A percentile compares a stretch with the other conserved stretches of the same genome.
Conservation (phyloP, 345 rosid species). For the Sonneratia alba region DNA sequence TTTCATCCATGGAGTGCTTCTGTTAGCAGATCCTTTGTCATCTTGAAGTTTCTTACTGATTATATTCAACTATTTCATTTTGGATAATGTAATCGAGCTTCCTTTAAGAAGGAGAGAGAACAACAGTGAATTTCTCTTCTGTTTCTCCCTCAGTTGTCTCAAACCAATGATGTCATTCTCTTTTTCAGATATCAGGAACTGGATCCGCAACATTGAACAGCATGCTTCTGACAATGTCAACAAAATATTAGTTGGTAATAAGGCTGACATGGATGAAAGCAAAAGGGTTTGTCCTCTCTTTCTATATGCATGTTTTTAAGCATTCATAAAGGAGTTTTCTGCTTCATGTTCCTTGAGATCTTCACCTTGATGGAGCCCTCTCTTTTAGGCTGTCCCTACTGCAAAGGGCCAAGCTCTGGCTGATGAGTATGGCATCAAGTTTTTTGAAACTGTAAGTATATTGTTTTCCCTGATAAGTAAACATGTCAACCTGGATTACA, state of each 20-base stretch:
- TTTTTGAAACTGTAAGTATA: constrained; percentile 61
- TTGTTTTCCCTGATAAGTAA: not conserved
- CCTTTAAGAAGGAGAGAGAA: too few relatives aligned
- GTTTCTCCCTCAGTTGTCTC: too few relatives aligned
- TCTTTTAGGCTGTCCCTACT: constrained; percentile 57
- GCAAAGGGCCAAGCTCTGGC: constrained; percentile 79
- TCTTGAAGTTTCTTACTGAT: not conserved
- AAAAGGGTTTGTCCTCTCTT: constrained; percentile 49
- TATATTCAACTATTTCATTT: not conserved
- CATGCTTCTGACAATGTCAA: constrained; percentile 96
- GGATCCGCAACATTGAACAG: constrained; percentile 97
- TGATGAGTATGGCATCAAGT: constrained; percentile 72
- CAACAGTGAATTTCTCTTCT: not conserved
- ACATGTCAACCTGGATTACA: too few relatives aligned
- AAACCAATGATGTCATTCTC: too few relatives aligned
- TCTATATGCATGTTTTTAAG: too few relatives aligned
- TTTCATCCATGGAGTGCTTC: not conserved
- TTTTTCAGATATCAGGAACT: constrained; percentile 78
- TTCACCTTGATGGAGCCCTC: not conserved
- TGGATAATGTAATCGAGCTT: too few relatives aligned
- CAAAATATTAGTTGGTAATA: constrained; percentile 91
- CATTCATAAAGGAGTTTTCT: too few relatives aligned
- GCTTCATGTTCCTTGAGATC: too few relatives aligned
- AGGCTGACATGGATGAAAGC: constrained; percentile 99
- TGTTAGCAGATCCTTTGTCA: too few relatives aligned